A percentile compares a stretch with the other conserved stretches of the same genome.
These are phyloP conservation scores for Allium cepa DNA, from an alignment of 106 monocot species.

Conservation along the genomic window DNA sequence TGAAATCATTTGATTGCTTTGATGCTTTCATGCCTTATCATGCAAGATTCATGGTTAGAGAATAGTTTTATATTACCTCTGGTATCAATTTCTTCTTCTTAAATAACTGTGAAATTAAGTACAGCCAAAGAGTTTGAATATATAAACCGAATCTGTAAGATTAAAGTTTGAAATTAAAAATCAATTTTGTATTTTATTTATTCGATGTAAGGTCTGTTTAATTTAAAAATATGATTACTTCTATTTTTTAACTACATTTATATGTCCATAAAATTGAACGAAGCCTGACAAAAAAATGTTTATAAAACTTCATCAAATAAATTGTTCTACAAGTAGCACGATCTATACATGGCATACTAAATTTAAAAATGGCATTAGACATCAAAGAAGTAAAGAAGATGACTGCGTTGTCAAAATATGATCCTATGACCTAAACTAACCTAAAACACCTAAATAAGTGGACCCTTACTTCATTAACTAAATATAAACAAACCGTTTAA, in stretches of 20 bases:
- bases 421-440: no score
- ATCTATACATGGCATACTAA: no score
- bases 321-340: no score
- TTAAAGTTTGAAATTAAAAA: not conserved
- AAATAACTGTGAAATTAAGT: constrained; percentile 10
- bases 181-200: not conserved
- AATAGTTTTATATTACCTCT: constrained; percentile 28
- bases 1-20: constrained; percentile 67
- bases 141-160: not conserved
- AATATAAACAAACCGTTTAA: not conserved
- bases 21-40: constrained; percentile 44
- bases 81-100: constrained; percentile 11
- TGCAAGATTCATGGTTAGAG: constrained; percentile 49
- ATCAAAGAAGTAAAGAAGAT: no score
- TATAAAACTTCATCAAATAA: no score
- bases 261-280: not conserved
- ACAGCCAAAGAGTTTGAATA: not conserved
- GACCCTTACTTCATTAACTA: not conserved
- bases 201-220: not conserved
- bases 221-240: no score
- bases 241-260: no score
- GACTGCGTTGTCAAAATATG: no score
- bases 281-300: not conserved
- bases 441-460: not conserved
- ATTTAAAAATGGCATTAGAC: no score